Evolutionary conservation across 305 asterid genomes (phyloP).

Genomic region (Euphrasia arctica): DNA sequence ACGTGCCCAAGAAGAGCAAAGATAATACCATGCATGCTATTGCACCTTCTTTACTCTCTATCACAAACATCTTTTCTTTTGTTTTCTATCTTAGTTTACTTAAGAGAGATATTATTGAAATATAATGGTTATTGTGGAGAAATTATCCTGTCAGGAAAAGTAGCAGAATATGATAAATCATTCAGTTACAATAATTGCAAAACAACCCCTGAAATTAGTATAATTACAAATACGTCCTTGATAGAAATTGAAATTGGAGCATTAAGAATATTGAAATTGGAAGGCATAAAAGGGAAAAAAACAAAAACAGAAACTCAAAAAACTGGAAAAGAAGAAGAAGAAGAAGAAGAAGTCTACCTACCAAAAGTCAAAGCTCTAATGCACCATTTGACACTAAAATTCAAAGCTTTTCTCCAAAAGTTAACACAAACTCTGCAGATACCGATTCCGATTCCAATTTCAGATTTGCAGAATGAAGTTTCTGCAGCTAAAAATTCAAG

Average conservation of each 20-base stretch:
- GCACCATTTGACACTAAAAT: no score
- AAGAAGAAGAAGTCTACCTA: no score
- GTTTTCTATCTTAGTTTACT: constrained; percentile 5
- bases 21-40: constrained; percentile 55
- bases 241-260: no score
- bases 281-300: no score
- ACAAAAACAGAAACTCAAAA: no score
- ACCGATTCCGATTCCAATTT: background rate
- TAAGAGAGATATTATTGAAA: constrained; percentile 18
- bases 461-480: background rate
- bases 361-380: no score
- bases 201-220: background rate
- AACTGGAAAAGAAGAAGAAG: no score
- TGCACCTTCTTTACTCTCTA: constrained; percentile 65
- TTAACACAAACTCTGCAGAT: background rate
- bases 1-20: constrained; percentile 52
- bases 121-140: constrained; percentile 6
- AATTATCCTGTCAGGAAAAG: constrained; percentile 32
- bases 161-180: background rate
- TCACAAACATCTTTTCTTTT: constrained; percentile 63
- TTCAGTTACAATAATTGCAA: background rate
- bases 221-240: background rate
- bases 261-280: no score
- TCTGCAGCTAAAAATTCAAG: background rate
- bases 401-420: no score